These are phyloP conservation scores for Vaccinium macrocarpon DNA, from an alignment of 148 eudicot species.

Conservation along the genomic window DNA sequence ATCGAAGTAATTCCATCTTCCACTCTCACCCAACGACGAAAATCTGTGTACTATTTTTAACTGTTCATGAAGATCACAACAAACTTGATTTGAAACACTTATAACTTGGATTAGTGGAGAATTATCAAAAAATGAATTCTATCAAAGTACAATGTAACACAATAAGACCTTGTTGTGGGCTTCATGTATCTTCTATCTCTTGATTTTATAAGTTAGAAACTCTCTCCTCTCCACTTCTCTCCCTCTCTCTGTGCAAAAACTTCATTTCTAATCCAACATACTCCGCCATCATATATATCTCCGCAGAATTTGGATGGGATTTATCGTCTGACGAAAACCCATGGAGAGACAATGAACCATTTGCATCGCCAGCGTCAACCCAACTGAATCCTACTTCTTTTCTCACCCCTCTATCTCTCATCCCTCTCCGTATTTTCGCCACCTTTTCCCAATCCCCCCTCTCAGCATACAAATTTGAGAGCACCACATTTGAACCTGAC, in stretches of 20 bases:
- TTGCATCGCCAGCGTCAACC: slow-evolving; percentile 61
- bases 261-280: slow-evolving; percentile 67
- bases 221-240: slow-evolving; percentile 10
- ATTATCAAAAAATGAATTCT: not conserved
- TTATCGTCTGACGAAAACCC: slow-evolving; percentile 79
- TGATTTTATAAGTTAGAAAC: slow-evolving; percentile 3
- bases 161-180: not conserved
- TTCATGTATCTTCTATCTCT: not conserved
- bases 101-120: not conserved
- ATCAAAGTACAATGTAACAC: not conserved
- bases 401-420: slow-evolving; percentile 69
- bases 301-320: slow-evolving; percentile 58
- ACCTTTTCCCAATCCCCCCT: slow-evolving; percentile 84
- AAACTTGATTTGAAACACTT: not conserved
- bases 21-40: not conserved
- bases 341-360: slow-evolving; percentile 47
- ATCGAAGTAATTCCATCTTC: not conserved
- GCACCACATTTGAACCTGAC: slow-evolving; percentile 77
- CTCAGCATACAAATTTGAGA: slow-evolving; percentile 86
- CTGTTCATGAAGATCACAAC: not conserved
- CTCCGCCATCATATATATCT: slow-evolving; percentile 59
- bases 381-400: slow-evolving; percentile 94
- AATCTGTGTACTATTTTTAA: not conserved
- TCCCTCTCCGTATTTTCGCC: slow-evolving; percentile 58
- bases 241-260: slow-evolving; percentile 33